These are phyloP conservation scores for Nothophaeocryptopus gaeumannii DNA, from an alignment of 2,329 filamentous ascomycete species.

Conservation along the genomic window DNA sequence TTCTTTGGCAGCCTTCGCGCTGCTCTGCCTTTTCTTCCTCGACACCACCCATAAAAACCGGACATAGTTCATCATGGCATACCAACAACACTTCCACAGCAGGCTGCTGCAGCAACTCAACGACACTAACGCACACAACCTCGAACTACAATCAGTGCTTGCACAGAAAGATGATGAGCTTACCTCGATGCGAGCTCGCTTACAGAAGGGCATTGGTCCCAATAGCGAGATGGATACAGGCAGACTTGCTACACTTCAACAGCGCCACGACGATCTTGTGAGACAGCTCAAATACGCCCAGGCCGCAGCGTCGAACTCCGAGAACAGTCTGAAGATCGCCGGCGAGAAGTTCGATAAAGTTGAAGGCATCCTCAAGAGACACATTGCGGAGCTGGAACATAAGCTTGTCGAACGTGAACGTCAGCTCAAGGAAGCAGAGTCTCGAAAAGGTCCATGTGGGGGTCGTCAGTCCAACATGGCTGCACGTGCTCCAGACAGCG, in stretches of 20 bases:
- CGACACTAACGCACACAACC: constrained; percentile 15
- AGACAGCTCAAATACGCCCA: constrained; percentile 12
- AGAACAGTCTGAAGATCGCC: constrained; percentile 12
- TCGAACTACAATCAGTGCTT: constrained; percentile 20
- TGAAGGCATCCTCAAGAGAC: constrained; percentile 10
- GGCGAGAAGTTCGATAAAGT: constrained; percentile 8
- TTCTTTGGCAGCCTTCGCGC: neutral
- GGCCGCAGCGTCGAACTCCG: constrained; percentile 7
- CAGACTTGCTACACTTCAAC: constrained; percentile 6
- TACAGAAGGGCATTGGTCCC: constrained; percentile 5
- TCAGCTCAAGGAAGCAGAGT: neutral
- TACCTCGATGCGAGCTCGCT: constrained; percentile 8
- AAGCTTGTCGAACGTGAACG: neutral
- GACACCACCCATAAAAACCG: too few species aligned
- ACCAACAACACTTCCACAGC: constrained; percentile 18
- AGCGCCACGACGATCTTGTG: constrained; percentile 5
- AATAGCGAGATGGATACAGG: too few species aligned
- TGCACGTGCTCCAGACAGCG: too few species aligned
- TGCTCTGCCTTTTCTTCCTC: too few species aligned
- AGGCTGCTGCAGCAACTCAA: constrained; percentile 19
- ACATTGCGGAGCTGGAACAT: constrained; percentile 5
- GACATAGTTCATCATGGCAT: too few species aligned
- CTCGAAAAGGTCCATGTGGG: too few species aligned
- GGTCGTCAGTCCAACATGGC: too few species aligned
- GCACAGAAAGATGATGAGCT: constrained; percentile 24